These are phyloP conservation scores for Haplographium delicatum DNA, from an alignment of 495 filamentous ascomycete species.

Conservation along the genomic window DNA sequence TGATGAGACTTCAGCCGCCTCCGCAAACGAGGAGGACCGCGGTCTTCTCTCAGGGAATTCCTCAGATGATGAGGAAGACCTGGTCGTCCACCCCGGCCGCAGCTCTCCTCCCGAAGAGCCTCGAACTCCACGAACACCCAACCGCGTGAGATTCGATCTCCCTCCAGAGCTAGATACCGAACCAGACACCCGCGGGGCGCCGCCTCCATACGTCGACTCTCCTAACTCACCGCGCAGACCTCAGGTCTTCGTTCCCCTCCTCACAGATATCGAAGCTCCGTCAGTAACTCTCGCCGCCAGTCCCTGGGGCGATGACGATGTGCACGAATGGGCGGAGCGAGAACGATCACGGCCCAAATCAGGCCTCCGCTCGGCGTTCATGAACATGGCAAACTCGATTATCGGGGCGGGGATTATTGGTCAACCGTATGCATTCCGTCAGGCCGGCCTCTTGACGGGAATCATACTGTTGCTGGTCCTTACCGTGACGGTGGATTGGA, in stretches of 20 bases:
- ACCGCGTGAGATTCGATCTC: constrained; percentile 88
- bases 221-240: constrained; percentile 29
- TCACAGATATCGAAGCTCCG: constrained; percentile 84
- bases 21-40: constrained; percentile 36
- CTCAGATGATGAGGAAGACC: constrained; percentile 26
- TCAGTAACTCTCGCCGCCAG: constrained; percentile 71
- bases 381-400: constrained; percentile 99
- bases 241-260: constrained; percentile 60
- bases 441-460: constrained; percentile 80
- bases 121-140: constrained; percentile 69
- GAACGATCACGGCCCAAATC: constrained; percentile 44
- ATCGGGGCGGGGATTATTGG: constrained; percentile 98
- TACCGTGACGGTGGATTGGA: constrained; percentile 91
- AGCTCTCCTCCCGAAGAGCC: constrained; percentile 25
- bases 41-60: constrained; percentile 36
- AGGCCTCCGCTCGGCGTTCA: constrained; percentile 57
- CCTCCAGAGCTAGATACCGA: constrained; percentile 37
- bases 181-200: constrained; percentile 25
- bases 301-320: constrained; percentile 33
- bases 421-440: constrained; percentile 89
- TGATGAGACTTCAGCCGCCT: constrained; percentile 12
- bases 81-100: constrained; percentile 33
- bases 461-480: constrained; percentile 70
- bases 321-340: constrained; percentile 35
- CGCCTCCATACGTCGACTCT: constrained; percentile 19